A percentile compares a stretch with the other conserved stretches of the same genome.
Evolutionary conservation across 1,284 basidiomycete species (phyloP).

Genomic region (Fistulinella cinereoalba): DNA sequence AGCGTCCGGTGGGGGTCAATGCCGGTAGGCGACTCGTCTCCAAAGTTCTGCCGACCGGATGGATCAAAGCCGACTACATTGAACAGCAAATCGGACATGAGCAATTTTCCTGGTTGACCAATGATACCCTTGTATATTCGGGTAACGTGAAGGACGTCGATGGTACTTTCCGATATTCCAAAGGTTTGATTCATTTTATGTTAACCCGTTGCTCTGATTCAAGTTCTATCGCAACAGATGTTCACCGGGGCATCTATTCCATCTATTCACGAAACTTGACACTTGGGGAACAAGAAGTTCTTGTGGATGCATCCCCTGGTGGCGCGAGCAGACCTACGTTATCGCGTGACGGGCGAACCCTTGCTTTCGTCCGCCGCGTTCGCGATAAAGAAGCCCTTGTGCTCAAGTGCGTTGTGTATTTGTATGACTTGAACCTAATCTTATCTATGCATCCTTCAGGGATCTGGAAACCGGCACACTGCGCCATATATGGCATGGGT

Average conservation of each 20-base stretch:
- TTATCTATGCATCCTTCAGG: constrained; percentile 39
- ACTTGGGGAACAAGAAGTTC: constrained; percentile 44
- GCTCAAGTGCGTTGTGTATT: constrained; percentile 49
- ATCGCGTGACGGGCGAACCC: constrained; percentile 63
- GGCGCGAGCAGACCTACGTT: constrained; percentile 71
- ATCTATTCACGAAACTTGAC: constrained; percentile 65
- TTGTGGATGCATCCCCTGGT: constrained; percentile 58
- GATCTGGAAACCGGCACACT: constrained; percentile 64
- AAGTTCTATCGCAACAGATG: constrained; percentile 41
- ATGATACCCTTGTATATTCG: constrained; percentile 60
- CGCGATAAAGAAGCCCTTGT: constrained; percentile 69
- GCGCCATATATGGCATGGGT: constrained; percentile 63
- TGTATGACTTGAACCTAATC: neutral
- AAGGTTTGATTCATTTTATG: constrained; percentile 42
- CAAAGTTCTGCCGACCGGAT: constrained; percentile 55
- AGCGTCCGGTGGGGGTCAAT: constrained; percentile 39
- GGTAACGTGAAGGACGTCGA: constrained; percentile 56
- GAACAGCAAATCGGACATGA: constrained; percentile 72
- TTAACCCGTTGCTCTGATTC: neutral
- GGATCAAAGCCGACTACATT: constrained; percentile 55
- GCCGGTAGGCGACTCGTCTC: constrained; percentile 56
- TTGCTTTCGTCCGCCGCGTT: constrained; percentile 72
- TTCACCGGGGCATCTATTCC: constrained; percentile 67
- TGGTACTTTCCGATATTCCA: constrained; percentile 58
- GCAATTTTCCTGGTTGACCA: constrained; percentile 59